A percentile compares a stretch with the other conserved stretches of the same genome.
Evolutionary conservation across 345 rosid genomes (phyloP).

Genomic region (Camelina sativa): DNA sequence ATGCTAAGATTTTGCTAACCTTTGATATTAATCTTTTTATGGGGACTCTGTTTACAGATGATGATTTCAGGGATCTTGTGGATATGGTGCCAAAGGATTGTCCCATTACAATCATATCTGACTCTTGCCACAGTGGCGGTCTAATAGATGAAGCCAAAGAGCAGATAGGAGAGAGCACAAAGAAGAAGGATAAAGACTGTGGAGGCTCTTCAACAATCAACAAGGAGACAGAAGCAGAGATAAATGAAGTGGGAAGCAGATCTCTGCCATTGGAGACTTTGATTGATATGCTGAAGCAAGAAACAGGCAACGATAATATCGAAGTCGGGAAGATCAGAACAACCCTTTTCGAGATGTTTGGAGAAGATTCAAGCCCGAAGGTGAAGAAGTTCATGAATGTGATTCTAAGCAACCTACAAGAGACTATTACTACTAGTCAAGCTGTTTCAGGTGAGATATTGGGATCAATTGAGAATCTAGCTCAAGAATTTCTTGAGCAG

Average conservation of each 20-base stretch:
- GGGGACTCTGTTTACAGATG: constrained; percentile 57
- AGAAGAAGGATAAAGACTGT: constrained; percentile 43
- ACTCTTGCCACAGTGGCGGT: constrained; percentile 94
- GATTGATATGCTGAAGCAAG: constrained; percentile 77
- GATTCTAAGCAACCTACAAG: constrained; percentile 57
- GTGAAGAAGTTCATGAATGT: constrained; percentile 92
- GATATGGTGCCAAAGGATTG: constrained; percentile 70
- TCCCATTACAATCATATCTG: constrained; percentile 74
- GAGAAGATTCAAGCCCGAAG: constrained; percentile 92
- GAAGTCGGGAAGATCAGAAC: constrained; percentile 89
- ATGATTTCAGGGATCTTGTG: constrained; percentile 89
- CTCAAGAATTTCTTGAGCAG: constrained; percentile 81
- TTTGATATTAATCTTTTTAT: neutral
- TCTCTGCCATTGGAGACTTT: constrained; percentile 81
- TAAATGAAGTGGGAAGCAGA: constrained; percentile 44
- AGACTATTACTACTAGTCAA: constrained; percentile 26
- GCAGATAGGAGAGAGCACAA: constrained; percentile 93
- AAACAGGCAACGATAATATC: constrained; percentile 86
- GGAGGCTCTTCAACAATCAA: constrained; percentile 50
- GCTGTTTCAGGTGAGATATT: constrained; percentile 45
- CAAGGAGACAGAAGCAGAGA: constrained; percentile 43
- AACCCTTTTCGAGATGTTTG: constrained; percentile 80
- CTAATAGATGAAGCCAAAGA: constrained; percentile 90
- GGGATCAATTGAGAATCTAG: constrained; percentile 67
- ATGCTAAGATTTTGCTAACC: neutral